phyloP scores from a whole-genome alignment of 495 filamentous ascomycete genomes.

The Aspergillus nidulans region DNA sequence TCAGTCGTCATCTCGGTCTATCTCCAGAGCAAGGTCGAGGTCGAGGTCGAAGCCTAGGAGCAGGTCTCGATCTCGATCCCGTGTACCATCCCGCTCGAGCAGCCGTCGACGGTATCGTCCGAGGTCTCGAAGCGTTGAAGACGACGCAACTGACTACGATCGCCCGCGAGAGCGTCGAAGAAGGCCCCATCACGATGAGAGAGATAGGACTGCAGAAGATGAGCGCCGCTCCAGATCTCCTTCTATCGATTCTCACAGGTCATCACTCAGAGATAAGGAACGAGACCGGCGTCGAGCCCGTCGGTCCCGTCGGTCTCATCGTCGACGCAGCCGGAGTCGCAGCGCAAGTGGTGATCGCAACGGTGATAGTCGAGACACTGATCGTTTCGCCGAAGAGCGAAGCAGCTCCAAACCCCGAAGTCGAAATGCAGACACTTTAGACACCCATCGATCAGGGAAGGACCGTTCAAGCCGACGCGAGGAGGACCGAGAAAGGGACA shows the following conservation, averaged over 20 bases:
- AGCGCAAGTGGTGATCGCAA: constrained; percentile 26
- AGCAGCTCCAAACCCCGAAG: constrained; percentile 15
- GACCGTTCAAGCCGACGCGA: constrained; percentile 41
- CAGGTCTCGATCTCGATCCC: constrained; percentile 32
- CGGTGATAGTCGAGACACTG: constrained; percentile 21
- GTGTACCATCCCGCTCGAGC: constrained; percentile 48
- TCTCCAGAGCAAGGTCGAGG: constrained; percentile 27
- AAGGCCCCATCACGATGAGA: constrained; percentile 45
- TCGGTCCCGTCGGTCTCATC: constrained; percentile 27
- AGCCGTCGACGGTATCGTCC: constrained; percentile 53
- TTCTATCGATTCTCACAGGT: constrained; percentile 49
- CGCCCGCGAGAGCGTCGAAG: constrained; percentile 40
- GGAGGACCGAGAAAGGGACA: constrained; percentile 35
- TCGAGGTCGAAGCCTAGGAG: constrained; percentile 33
- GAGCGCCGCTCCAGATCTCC: constrained; percentile 47
- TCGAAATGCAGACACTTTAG: constrained; percentile 15
- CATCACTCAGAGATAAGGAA: constrained; percentile 43
- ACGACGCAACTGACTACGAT: constrained; percentile 46
- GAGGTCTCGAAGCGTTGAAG: constrained; percentile 48
- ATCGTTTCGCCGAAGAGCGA: constrained; percentile 24
- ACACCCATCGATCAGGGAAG: constrained; percentile 30
- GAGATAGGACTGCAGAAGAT: constrained; percentile 36
- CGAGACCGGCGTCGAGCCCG: constrained; percentile 44
- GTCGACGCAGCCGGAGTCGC: constrained; percentile 35
- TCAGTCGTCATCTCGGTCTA: constrained; percentile 31